Conservation (phyloP, 1,284 basidiomycete species). For the Sanghuangporus baumii region DNA sequence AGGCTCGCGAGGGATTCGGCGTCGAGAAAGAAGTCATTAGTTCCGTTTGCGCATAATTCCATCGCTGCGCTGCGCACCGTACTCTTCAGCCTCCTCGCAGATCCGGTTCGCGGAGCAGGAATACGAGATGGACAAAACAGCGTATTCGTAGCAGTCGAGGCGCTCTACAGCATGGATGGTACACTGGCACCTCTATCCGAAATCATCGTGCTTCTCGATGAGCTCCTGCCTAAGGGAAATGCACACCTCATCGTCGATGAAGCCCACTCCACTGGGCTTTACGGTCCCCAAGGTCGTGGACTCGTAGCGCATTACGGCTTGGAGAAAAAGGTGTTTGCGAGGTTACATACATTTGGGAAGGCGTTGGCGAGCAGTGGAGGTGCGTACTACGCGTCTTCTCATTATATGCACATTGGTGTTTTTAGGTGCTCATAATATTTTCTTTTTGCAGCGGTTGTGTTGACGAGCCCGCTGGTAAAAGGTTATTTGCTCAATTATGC, state of each 20-base stretch:
- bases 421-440: neutral
- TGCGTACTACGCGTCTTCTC: conserved; percentile 32
- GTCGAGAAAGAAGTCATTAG: conserved; percentile 2
- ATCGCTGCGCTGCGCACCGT: conserved; percentile 41
- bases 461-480: conserved; percentile 67
- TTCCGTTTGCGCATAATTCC: conserved; percentile 76
- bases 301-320: conserved; percentile 58
- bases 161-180: conserved; percentile 94
- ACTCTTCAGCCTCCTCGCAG: conserved; percentile 35
- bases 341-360: conserved; percentile 62
- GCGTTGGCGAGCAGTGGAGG: conserved; percentile 74
- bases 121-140: conserved; percentile 31
- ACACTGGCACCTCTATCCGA: conserved; percentile 74
- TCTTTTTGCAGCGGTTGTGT: conserved; percentile 61
- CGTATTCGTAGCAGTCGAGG: conserved; percentile 82
- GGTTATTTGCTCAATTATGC: conserved; percentile 93
- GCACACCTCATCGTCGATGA: conserved; percentile 81
- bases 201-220: conserved; percentile 57
- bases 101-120: conserved; percentile 25
- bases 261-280: conserved; percentile 81
- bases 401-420: conserved; percentile 6
- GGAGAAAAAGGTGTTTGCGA: conserved; percentile 43
- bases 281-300: conserved; percentile 77
- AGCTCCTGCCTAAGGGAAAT: conserved; percentile 54
- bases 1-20: conserved; percentile 28